Base-by-base conservation (phyloP, 148 eudicot genomes). In the Diospyros kaki region DNA sequence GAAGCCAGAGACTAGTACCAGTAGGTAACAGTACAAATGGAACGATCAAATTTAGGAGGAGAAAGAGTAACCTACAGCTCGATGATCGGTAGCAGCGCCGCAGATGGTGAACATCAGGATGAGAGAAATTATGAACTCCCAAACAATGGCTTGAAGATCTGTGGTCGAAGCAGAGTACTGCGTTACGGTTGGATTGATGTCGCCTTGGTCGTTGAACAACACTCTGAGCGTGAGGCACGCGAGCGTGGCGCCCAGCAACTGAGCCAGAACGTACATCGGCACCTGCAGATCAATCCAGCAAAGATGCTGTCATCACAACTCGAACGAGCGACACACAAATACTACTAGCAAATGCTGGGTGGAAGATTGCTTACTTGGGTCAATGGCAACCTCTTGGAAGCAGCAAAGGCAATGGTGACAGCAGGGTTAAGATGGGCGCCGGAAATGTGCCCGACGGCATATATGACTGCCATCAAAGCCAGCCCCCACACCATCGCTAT, bases 401-500 rank as follows among this genome's bases (percentile, higher is more conserved):
- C 72, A 53, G 84, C 84, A 18, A 85, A 73, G 66, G 84, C 84
- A 54, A 85, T 73, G 73, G 88, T 74, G 77, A 82, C 85, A 4
- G 86, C 86, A 75, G 87, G 87, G 55, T 84, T 84, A 45, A 84
- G 66, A 67, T 81, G 84, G 39, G 84, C 88, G 44, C 88, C 88
- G 38, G 88, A 85, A 44, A 85, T 51, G 51, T 85, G 88, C 4
- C 86, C 88, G 66, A 85, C 72, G 2, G 88, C 48, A 39, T 85
- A 85, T 53, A 83, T 78, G 4, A 80, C 48, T 5, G 74, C 80
- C 81, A 82, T 83, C 63, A 82, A 45, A 61, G 64, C 69, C 38
- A 76, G 48, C 3, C 84, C 88, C 83, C 84, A 83, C 3, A 62
- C 82, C 59, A 85, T 3, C 42, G 86, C 88, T 64, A 79, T 64